Evolutionary conservation across 148 eudicot genomes (phyloP).

Genomic region (Chenopodium berlandieri): DNA sequence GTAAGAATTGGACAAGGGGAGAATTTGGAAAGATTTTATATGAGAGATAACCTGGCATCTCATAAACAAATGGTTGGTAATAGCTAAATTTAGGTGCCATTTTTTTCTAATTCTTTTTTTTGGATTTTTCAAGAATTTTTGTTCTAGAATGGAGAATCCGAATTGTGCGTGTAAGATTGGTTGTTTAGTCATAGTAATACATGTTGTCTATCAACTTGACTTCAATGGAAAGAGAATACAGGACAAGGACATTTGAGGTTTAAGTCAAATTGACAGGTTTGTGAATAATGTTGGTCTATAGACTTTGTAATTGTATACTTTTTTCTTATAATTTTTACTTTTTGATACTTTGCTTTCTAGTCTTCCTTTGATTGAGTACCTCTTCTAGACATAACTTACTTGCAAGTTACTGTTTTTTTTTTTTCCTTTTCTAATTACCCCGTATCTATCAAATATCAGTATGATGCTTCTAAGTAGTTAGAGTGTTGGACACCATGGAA

Average conservation of each 20-base stretch:
- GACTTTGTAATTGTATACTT: slow-evolving; percentile 3
- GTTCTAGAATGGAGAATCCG: not conserved
- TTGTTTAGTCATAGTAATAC: slow-evolving; percentile 1
- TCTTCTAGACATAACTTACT: slow-evolving; percentile 20
- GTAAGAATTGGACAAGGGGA: not conserved
- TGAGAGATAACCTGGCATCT: no score
- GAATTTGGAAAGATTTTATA: not conserved
- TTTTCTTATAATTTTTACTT: not conserved
- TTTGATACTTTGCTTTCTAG: slow-evolving; percentile 25
- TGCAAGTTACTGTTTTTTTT: slow-evolving; percentile 24
- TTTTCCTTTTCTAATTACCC: not conserved
- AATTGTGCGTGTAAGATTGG: slow-evolving; percentile 15
- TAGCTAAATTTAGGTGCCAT: not conserved
- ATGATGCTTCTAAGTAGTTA: slow-evolving; percentile 7
- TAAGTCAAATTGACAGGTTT: slow-evolving; percentile 21
- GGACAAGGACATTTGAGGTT: not conserved
- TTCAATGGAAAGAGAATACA: not conserved
- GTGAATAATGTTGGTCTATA: slow-evolving; percentile 1
- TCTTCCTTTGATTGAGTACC: slow-evolving; percentile 21
- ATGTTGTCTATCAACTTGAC: slow-evolving; percentile 3
- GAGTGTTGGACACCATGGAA: slow-evolving; percentile 18
- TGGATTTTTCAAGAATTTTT: slow-evolving; percentile 1
- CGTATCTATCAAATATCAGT: slow-evolving; percentile 9
- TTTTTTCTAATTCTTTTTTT: not conserved
- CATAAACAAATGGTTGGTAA: not conserved